These are phyloP conservation scores for Lachnellula arida DNA, from an alignment of 2,329 filamentous ascomycete genomes.

Conservation along the genomic window DNA sequence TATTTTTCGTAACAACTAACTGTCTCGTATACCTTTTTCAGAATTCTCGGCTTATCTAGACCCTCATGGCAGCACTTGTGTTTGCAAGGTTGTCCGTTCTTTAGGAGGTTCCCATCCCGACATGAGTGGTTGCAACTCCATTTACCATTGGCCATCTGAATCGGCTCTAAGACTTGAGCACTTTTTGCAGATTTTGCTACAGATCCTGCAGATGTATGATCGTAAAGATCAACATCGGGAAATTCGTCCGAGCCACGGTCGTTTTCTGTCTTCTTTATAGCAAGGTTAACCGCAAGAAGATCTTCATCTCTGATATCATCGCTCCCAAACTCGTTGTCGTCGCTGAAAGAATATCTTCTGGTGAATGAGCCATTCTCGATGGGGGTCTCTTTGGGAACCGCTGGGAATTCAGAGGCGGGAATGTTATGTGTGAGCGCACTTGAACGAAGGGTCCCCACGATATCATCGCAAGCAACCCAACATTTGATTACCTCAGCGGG, in stretches of 20 bases:
- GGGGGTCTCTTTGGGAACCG: neutral
- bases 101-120: conserved; percentile 34
- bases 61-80: conserved; percentile 71
- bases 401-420: conserved; percentile 33
- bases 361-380: neutral
- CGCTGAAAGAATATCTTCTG: neutral
- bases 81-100: conserved; percentile 50
- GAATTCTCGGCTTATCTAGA: conserved; percentile 51
- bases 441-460: conserved; percentile 54
- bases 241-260: conserved; percentile 41
- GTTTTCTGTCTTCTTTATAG: conserved; percentile 11
- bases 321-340: conserved; percentile 24
- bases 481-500: conserved; percentile 57
- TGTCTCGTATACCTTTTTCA: conserved; percentile 12
- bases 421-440: conserved; percentile 28
- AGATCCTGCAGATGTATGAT: conserved; percentile 31
- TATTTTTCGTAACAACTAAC: neutral
- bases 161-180: conserved; percentile 34
- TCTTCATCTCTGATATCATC: conserved; percentile 40
- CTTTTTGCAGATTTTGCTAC: conserved; percentile 2
- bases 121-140: conserved; percentile 72
- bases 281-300: conserved; percentile 34
- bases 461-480: conserved; percentile 77
- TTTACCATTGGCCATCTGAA: conserved; percentile 61
- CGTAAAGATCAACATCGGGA: conserved; percentile 49